These are phyloP conservation scores for Beauveria medogensis DNA, from an alignment of 2,329 filamentous ascomycete species.

Conservation along the genomic window DNA sequence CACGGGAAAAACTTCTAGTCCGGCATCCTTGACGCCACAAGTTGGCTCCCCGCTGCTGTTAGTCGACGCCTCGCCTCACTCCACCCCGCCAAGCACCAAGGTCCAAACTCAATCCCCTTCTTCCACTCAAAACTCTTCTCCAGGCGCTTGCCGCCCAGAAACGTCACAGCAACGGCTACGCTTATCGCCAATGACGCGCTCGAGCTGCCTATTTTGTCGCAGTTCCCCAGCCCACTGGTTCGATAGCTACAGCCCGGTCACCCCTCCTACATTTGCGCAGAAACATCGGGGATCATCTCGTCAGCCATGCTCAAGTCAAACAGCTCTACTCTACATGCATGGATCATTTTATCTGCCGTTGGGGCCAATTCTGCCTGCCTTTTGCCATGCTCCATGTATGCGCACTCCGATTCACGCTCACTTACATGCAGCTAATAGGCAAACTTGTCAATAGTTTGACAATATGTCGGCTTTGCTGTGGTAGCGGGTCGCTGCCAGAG, in stretches of 20 bases:
- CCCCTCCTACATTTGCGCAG: background rate
- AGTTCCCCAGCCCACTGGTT: background rate
- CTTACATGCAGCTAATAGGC: background rate
- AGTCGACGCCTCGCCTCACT: background rate
- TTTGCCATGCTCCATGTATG: background rate
- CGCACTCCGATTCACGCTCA: background rate
- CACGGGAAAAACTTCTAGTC: background rate
- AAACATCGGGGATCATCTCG: background rate
- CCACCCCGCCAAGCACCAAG: background rate
- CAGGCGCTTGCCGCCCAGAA: background rate
- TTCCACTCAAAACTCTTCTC: background rate
- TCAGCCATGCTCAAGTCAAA: background rate
- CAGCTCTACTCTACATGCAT: background rate
- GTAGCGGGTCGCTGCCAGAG: background rate
- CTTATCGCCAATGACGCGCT: slow-evolving; percentile 9
- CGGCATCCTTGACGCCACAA: background rate
- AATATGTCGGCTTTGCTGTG: background rate
- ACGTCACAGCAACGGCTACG: background rate
- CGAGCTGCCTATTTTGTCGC: background rate
- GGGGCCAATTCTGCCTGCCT: background rate
- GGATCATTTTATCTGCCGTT: background rate
- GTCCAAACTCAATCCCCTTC: background rate
- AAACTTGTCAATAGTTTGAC: background rate
- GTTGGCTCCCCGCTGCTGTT: background rate
- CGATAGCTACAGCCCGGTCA: background rate